Conservation (phyloP, 306 rosid genomes). For the Glycyrrhiza uralensis region DNA sequence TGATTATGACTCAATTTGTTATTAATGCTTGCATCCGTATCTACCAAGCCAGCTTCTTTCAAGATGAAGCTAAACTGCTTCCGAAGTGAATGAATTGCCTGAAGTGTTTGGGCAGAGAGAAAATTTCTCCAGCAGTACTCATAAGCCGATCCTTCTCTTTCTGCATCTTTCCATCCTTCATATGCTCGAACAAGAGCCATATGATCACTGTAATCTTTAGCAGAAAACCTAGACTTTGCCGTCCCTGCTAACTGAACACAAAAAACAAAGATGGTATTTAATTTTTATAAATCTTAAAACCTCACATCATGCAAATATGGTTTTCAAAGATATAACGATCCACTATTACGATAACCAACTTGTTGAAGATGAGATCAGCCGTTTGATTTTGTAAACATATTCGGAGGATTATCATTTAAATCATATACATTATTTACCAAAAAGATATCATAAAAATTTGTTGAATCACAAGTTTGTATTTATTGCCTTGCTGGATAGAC, state of each 20-base stretch:
- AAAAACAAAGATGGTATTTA: constrained; percentile 7
- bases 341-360: background rate
- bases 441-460: background rate
- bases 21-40: constrained; percentile 57
- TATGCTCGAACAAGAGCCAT: constrained; percentile 99
- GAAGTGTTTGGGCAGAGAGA: constrained; percentile 95
- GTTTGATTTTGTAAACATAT: constrained; percentile 1
- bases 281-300: background rate
- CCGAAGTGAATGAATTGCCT: constrained; percentile 94
- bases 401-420: background rate
- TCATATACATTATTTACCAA: constrained; percentile 1
- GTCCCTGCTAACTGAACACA: constrained; percentile 86
- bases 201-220: constrained; percentile 97
- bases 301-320: background rate
- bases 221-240: constrained; percentile 95
- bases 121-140: constrained; percentile 99
- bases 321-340: background rate
- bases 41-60: constrained; percentile 84
- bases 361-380: background rate
- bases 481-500: constrained; percentile 7
- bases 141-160: constrained; percentile 96
- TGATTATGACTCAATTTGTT: constrained; percentile 87
- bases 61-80: constrained; percentile 88
- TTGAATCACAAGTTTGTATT: constrained; percentile 3
- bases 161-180: constrained; percentile 99